Percentiles rank a stretch among this genome's conserved stretches.
phyloP scores from a whole-genome alignment of 495 filamentous ascomycete species.

The Lasiosphaeria miniovina region DNA sequence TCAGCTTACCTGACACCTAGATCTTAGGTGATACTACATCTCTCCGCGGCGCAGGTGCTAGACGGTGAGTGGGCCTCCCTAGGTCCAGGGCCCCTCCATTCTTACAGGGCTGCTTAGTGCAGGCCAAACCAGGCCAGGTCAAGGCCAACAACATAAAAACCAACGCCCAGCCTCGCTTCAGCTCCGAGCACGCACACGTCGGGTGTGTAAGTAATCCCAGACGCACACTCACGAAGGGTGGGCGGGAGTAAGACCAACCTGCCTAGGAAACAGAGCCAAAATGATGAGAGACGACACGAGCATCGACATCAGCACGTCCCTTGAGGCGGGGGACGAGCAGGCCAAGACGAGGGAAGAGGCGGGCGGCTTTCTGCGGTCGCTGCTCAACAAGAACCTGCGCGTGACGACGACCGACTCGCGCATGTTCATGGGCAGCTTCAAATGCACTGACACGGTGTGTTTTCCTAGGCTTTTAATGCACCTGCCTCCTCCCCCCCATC shows the following conservation, averaged over 20 bases:
- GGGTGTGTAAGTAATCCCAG: no score
- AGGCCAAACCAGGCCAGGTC: no score
- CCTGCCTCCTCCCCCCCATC: neutral
- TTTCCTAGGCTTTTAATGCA: neutral
- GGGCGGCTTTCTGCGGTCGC: constrained; percentile 43
- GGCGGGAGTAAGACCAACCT: neutral
- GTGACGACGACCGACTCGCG: constrained; percentile 79
- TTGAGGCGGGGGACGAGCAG: neutral
- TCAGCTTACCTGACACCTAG: no score
- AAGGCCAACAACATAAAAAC: no score
- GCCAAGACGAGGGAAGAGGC: constrained; percentile 32
- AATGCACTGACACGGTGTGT: constrained; percentile 86
- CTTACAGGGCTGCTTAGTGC: no score
- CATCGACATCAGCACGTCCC: constrained; percentile 4
- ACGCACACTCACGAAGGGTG: neutral
- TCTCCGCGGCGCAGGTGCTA: no score
- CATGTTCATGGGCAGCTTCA: constrained; percentile 86
- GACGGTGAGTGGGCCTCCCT: no score
- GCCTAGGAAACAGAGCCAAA: neutral
- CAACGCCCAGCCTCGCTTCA: no score
- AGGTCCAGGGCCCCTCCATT: no score
- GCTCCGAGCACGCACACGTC: no score
- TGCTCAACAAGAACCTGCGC: constrained; percentile 68
- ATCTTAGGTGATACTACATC: no score
- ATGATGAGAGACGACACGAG: constrained; percentile 5